Evolutionary conservation across 2,329 filamentous ascomycete species (phyloP), one percentile per base, ranked within the genome.

Genomic region (Sarocladiaceae sp.): DNA sequence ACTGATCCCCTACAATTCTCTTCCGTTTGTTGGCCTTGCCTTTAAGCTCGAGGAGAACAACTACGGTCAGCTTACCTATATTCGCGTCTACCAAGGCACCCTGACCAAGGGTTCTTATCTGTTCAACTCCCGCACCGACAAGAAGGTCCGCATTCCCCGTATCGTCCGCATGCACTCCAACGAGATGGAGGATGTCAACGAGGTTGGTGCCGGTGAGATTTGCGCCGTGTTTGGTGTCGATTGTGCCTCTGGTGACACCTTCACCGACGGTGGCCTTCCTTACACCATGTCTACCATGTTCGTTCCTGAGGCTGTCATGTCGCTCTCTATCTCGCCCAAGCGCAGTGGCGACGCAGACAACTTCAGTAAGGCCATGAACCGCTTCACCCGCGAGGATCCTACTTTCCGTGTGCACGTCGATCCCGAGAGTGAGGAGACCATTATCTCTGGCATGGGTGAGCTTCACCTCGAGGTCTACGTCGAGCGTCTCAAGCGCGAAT

Each of bases 161-260:
- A 97, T 99, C 63, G 94, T 99, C 56, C 90, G 94, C 57, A 99
- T 99, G 94, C 94, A 99, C 77, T 96, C 92, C 42, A 96, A 97
- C 67, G 94, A 99, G 66, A 96, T 99, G 93, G 94, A 99, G 70
- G 94, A 99, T 65, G 90, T 97, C 26, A 78, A 74, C 52, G 92
- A 97, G 69, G 87, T 99, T 57, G 90, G 92, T 50, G 93, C 94
- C 51, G 94, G 94, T 71, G 94, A 99, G 71, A 99, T 99, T 58
- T 99, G 94, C 67, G 94, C 94, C 55, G 94, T 99, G 54, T 99
- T 99, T 66, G 94, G 94, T 64, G 89, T 99, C 52, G 94, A 99
- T 63, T 99, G 94, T 69, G 92, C 94, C 31, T 97, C 93, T 39
- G 94, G 94, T 62, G 94, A 99, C 70, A 97, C 93, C 39, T 99